Evolutionary conservation across 768 basidiomycete genomes (phyloP), one percentile per base, ranked within the genome.

Genomic region (Filobasidium floriforme): DNA sequence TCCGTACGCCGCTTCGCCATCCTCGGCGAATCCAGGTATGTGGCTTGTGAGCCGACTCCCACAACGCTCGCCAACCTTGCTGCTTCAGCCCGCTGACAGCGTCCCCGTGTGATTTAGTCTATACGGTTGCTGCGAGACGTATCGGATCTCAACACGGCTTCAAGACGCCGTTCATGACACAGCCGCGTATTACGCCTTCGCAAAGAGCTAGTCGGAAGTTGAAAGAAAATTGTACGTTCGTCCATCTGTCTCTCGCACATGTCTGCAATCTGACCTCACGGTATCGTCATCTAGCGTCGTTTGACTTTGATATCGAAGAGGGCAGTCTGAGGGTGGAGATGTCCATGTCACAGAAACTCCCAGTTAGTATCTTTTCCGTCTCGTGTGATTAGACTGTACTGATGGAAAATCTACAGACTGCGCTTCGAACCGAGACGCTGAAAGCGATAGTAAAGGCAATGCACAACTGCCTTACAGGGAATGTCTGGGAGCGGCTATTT

Each of bases 1-100:
- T 55, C 64, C 64, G 5, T 65, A 65, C 22, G 64, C 59, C 18
- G 64, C 59, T 19, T 60, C 57, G 43, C 64, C 64, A 22, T 65
- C 64, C 4, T 24, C 61, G 41, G 26, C 22, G 7, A 57, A 15
- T 57, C 2, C 22, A 22, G 26, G 54, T 57, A 26, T 15, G 54
- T 24, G 4, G 46, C 24, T 24, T 9, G 4, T n/a, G n/a, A n/a
- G n/a, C 4, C 32, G 32, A 37, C 32, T 37, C 32, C 32, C 32
- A 9, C 3, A 37, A 6, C 29, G 57, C 57, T 22, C 29, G 57
- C 57, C 7, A 22, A 3, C 32, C 9, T 9, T 37, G 32, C 32
- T 37, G 32, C 32, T 37, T 37, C 32, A 3, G 32, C 9, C 4
- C 3, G 32, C 32, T 37, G 32, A 37, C 9, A 37, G 3, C 32